Percentiles rank a stretch among this genome's conserved stretches.
These are phyloP conservation scores for Astragalus membranaceus DNA, from an alignment of 306 rosid genomes.

Conservation along the genomic window DNA sequence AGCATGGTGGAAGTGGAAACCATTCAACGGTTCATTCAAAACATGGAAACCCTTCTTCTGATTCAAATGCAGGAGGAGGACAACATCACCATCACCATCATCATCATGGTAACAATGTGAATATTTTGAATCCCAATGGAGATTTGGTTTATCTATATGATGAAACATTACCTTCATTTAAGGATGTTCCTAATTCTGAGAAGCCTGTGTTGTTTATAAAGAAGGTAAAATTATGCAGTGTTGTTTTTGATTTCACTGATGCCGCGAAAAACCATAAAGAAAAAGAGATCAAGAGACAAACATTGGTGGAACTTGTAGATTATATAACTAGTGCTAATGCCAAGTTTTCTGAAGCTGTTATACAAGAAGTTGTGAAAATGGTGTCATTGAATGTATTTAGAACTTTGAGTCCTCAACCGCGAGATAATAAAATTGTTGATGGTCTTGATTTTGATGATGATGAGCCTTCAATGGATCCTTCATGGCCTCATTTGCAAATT, in stretches of 20 bases:
- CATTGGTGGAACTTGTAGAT: constrained; percentile 63
- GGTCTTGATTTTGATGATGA: constrained; percentile 68
- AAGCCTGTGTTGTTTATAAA: constrained; percentile 46
- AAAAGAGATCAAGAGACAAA: constrained; percentile 60
- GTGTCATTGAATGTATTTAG: constrained; percentile 56
- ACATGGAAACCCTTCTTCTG: constrained; percentile 35
- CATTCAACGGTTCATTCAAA: constrained; percentile 21
- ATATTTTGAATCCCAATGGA: constrained; percentile 37
- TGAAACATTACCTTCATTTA: constrained; percentile 56
- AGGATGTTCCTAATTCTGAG: constrained; percentile 57
- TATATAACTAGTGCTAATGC: constrained; percentile 44
- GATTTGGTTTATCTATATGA: constrained; percentile 22
- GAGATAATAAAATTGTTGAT: constrained; percentile 43
- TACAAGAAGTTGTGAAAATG: constrained; percentile 55
- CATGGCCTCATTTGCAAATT: constrained; percentile 69
- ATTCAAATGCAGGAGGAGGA: constrained; percentile 31
- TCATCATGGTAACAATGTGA: constrained; percentile 29
- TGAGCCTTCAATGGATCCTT: constrained; percentile 61
- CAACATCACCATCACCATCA: not conserved
- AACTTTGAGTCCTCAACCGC: constrained; percentile 46
- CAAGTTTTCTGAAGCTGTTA: constrained; percentile 47
- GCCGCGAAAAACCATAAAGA: constrained; percentile 49
- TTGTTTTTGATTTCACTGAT: constrained; percentile 63
- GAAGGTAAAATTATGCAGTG: constrained; percentile 50
- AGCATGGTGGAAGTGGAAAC: constrained; percentile 20